Base-by-base conservation (phyloP, 176 grass and related monocot genomes). In the Dactylis glomerata region DNA sequence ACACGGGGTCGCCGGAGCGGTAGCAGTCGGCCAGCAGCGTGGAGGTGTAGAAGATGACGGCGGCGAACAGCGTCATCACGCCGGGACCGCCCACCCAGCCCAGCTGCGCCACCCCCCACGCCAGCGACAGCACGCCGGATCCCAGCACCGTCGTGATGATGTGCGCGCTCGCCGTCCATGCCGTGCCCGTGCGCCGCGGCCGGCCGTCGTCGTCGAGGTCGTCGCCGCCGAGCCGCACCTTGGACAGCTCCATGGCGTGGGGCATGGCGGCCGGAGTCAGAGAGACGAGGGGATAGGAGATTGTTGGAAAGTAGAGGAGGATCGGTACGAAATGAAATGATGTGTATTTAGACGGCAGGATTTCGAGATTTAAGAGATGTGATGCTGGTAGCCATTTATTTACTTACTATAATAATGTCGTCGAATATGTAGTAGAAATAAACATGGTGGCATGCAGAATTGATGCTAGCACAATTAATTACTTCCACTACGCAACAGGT, bases 111-210 rank as follows among this genome's bases (percentile, higher is more conserved):
- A 98, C 82, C 0, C 87, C 93, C 93, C 93, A 98, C 24, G 96
- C 93, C 38, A 98, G 87, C 10, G 96, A 93, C 67, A 98, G 89
- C 79, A 95, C 96, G 30, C 96, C 96, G 55, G 93, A 98, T 19
- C 96, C 96, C 59, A 98, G 88, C 36, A 98, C 96, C 6, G 96
- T 89, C 13, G 93, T 98, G 45, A 98, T 88, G 85, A 98, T 98
- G 73, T 98, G 96, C 81, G 96, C 91, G 82, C 91, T 98, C 4
- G 93, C 91, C 56, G 93, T 98, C 96, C 96, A 98, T 14, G 95
- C 4, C 30, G 96, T 95, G 14, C 96, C 96, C 86, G 82, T 92
- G 64, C 74, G 78, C 58, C 22, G 55, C 8, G 82, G 87, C 32
- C 89, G 84, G 0, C 91, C 91, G 15, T 97, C 95, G 27, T 94